Evolutionary conservation across 441 rosid genomes (phyloP), one percentile per base, ranked within the genome.

Genomic region (Pelargonium cotyledonis): DNA sequence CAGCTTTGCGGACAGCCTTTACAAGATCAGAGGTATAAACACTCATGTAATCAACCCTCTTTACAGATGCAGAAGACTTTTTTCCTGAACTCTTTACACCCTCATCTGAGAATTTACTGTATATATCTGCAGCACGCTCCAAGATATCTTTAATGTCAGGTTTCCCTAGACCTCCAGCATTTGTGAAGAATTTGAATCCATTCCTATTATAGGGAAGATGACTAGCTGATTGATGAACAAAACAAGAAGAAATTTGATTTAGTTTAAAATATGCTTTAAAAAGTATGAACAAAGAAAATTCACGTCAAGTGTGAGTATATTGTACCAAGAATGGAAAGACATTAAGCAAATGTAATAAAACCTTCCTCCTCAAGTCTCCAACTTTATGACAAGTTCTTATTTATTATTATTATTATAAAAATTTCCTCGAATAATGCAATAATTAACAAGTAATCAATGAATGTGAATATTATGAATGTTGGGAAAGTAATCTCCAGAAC

Each of bases 161-260:
- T 78, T 89, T 95, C 76, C 98, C 98, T 51, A 95, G 95, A 71
- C 98, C 99, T 81, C 99, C 99, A 69, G 83, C 79, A 77, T 79
- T 85, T 47, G 98, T 92, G 81, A 92, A 95, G 88, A 95, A 92
- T 80, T 92, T 92, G 85, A 92, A 89, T 67, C 99, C 99, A 62
- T 92, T 95, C 79, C 99, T 84, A 82, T 95, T 95, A 88, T 78
- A 92, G 77, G 99, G 99, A 76, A 95, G 98, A 80, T 95, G 99
- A 77, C 99, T 95, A 69, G 98, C 99, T 95, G 87, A 81, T 81
- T 77, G 44, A 41, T 63, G 44, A 68, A 68, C 11, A 31, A 68
- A 51, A 75, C 60, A 79, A 79, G 69, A 75, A 38, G 73, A 40
- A 73, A 72, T 63, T 51, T 51, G 12, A 65, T 64, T 64, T 21